Evolutionary conservation across 139 green algal species (phyloP).

Genomic region (Tetradesmus obliquus): DNA sequence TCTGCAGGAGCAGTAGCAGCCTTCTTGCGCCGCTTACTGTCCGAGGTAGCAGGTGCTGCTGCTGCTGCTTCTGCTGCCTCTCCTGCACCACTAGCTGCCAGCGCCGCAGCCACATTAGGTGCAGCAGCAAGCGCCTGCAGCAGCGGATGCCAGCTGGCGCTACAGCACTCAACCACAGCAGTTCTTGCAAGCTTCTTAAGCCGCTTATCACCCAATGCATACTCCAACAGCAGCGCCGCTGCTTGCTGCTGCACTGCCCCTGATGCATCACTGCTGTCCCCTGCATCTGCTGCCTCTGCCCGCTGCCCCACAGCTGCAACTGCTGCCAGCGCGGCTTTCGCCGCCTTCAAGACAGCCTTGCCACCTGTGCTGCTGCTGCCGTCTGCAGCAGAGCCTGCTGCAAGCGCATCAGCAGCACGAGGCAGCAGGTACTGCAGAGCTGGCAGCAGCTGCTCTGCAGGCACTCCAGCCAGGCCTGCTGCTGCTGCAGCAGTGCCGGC

Average conservation of each 20-base stretch:
- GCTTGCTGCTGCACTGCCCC: conserved; percentile 7
- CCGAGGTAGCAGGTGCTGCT: background rate
- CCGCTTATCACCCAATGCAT: conserved; percentile 24
- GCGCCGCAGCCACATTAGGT: conserved; percentile 5
- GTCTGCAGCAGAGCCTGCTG: background rate
- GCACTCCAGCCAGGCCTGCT: conserved; percentile 22
- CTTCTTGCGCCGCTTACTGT: conserved; percentile 14
- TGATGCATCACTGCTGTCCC: background rate
- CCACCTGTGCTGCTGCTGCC: conserved; percentile 13
- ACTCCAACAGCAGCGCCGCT: conserved; percentile 39
- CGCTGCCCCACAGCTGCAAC: background rate
- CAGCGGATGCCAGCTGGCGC: conserved; percentile 21
- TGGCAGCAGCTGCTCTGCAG: conserved; percentile 50
- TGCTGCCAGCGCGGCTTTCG: conserved; percentile 38
- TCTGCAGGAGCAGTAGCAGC: background rate
- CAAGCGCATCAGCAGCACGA: conserved; percentile 28
- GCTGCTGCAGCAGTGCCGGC: conserved; percentile 39
- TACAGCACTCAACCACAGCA: background rate
- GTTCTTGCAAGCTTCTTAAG: conserved; percentile 31
- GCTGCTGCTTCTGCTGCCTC: background rate
- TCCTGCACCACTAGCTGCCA: background rate
- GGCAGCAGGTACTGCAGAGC: conserved; percentile 54
- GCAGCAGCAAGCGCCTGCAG: conserved; percentile 8
- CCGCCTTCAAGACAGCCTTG: conserved; percentile 46
- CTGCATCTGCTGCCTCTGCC: background rate